A percentile compares a stretch with the other conserved stretches of the same genome.
phyloP scores from a whole-genome alignment of 805 yeast genomes.

The Hanseniaspora pseudoguilliermondii region DNA sequence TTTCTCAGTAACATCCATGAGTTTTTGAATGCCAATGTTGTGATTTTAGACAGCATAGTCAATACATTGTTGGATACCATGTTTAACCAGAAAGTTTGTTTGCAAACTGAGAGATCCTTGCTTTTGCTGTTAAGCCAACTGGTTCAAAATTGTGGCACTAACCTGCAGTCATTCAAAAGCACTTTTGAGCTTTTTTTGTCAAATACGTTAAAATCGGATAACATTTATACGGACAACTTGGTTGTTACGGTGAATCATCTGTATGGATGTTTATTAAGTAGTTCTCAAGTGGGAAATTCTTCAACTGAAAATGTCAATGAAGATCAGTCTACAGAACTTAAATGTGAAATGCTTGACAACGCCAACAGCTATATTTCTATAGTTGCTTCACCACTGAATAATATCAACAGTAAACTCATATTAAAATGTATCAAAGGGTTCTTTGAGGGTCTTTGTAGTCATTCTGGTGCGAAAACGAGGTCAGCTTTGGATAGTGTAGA shows the following conservation, averaged over 20 bases:
- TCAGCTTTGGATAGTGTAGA: not conserved
- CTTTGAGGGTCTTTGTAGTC: not conserved
- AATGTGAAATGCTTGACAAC: not conserved
- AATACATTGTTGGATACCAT: slow-evolving; percentile 23
- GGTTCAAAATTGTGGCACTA: not conserved
- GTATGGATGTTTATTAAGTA: not conserved
- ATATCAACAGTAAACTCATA: not conserved
- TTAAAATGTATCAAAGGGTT: not conserved
- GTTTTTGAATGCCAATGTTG: slow-evolving; percentile 19
- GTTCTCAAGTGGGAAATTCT: too few species aligned
- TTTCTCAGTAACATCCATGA: slow-evolving; percentile 24
- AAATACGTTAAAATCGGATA: not conserved
- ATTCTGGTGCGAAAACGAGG: not conserved
- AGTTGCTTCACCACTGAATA: not conserved
- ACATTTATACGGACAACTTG: not conserved
- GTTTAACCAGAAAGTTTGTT: slow-evolving; percentile 16
- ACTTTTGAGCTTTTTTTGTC: not conserved
- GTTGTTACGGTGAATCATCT: not conserved
- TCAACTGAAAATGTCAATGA: not conserved
- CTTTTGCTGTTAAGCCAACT: not conserved
- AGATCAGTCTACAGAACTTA: not conserved
- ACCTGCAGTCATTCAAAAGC: not conserved
- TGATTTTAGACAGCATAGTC: slow-evolving; percentile 19
- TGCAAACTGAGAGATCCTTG: slow-evolving; percentile 20
- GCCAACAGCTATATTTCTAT: not conserved